Base-by-base conservation (phyloP, 495 filamentous ascomycete genomes). In the Cercophora newfieldiana region DNA sequence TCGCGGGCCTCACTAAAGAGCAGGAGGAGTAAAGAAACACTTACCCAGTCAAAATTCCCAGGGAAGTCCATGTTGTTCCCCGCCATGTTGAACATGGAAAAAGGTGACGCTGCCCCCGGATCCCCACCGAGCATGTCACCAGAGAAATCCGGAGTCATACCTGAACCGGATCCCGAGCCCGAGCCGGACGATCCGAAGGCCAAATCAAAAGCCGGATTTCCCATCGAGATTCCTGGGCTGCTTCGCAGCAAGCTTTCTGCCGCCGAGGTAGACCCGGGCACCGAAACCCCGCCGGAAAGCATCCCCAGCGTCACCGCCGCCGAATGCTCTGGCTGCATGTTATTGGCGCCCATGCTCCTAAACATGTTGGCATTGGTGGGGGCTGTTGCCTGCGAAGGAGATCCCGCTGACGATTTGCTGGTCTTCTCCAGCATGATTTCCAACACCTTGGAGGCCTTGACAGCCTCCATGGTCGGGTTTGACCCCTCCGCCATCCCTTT, bases 231-330 rank as follows among this genome's bases (percentile, higher is more conserved):
- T 63, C 82, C 77, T 64, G 79, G 65, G 70, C 76, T 73, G 65
- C 77, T 44, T 44, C 37, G 37, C 37, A 44, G 65, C 60, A 73
- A 61, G 68, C 68, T 69, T 73, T 64, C 37, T 73, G 76, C 51
- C 70, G 68, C 18, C 78, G 79, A 28, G 59, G 64, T 70, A 72
- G 74, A 57, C 37, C 86, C 87, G 1, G 90, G 87, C 26, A 86
- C 87, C 12, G 37, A 4, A 78, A 91, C 80, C 1, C 88, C 91
- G 14, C 87, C 86, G 10, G 88, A 90, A 51, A 94, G 80, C 83
- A 96, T 89, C 10, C 89, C 90, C 30, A 96, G 74, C 1, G 90
- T 94, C 88, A 94, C 90, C 2, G 92, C 92, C 5, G 91, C 91
- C 44, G 87, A 86, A 66, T 91, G 88, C 71, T 85, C 84, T 18